A percentile compares a stretch with the other conserved stretches of the same genome.
These are phyloP conservation scores for Gossypium arboreum DNA, from an alignment of 345 rosid species.

Conservation along the genomic window DNA sequence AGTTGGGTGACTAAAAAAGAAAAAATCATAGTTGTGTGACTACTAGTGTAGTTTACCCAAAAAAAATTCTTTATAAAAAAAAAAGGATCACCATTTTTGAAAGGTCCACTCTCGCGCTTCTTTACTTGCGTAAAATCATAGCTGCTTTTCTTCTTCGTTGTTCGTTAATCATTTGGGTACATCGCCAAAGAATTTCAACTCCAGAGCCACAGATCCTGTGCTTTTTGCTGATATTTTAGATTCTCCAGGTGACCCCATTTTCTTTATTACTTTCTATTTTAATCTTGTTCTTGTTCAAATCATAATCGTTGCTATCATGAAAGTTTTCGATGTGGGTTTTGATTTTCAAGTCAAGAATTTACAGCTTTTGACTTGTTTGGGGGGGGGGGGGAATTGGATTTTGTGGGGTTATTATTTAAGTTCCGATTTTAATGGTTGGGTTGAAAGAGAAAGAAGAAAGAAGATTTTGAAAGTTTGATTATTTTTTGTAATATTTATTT, in stretches of 20 bases:
- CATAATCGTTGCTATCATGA: not conserved
- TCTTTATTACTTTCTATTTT: not conserved
- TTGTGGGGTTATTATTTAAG: not conserved
- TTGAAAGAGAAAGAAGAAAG: not conserved
- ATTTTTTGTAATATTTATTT: not conserved
- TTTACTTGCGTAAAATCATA: not conserved
- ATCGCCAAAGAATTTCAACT: not conserved
- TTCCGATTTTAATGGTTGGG: not conserved
- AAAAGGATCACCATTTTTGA: not conserved
- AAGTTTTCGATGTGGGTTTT: conserved; percentile 7
- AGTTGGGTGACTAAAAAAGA: too few relatives aligned
- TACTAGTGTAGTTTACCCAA: too few relatives aligned
- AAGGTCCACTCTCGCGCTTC: conserved; percentile 8
- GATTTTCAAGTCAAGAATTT: not conserved
- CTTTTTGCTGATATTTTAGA: not conserved
- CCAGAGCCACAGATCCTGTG: not conserved
- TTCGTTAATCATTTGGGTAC: too few relatives aligned
- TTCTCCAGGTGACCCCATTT: not conserved
- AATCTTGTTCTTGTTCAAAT: not conserved
- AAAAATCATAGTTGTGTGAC: too few relatives aligned
- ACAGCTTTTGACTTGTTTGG: not conserved
- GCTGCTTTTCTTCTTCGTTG: not conserved
- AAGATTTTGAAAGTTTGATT: not conserved
- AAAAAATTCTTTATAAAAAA: too few relatives aligned
- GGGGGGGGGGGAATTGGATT: too few relatives aligned